These are phyloP conservation scores for Ampelomyces quisqualis DNA, from an alignment of 2,329 filamentous ascomycete species.

Conservation along the genomic window DNA sequence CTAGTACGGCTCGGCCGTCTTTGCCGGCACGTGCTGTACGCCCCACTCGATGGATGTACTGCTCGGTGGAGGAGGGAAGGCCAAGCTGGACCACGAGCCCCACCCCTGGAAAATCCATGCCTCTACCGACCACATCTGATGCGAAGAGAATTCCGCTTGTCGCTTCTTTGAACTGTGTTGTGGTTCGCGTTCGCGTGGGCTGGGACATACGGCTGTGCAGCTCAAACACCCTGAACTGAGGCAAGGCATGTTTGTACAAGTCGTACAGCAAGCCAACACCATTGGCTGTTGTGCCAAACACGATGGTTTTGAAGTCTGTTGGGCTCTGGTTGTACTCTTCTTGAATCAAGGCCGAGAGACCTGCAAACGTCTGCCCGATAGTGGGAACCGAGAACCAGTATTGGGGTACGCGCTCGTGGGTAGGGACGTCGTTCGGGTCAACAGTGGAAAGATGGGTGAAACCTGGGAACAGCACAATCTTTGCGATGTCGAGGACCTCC, in stretches of 20 bases:
- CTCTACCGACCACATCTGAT: conserved; percentile 50
- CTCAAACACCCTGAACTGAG: conserved; percentile 44
- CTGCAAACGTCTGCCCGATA: conserved; percentile 49
- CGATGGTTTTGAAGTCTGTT: conserved; percentile 49
- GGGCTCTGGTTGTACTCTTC: conserved; percentile 45
- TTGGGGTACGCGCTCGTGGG: conserved; percentile 53
- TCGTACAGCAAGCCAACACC: conserved; percentile 48
- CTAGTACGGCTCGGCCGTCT: conserved; percentile 56
- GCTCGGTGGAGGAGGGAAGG: conserved; percentile 53
- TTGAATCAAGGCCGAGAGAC: conserved; percentile 49
- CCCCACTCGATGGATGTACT: conserved; percentile 48
- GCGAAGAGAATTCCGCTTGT: conserved; percentile 54
- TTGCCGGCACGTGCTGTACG: conserved; percentile 48
- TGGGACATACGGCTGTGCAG: conserved; percentile 50
- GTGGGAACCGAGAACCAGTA: conserved; percentile 49
- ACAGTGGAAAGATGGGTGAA: conserved; percentile 49
- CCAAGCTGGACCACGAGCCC: conserved; percentile 53
- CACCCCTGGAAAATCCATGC: conserved; percentile 56
- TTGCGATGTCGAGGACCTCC: conserved; percentile 49
- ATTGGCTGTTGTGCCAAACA: conserved; percentile 52
- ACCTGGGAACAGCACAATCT: conserved; percentile 47
- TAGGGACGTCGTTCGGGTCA: conserved; percentile 48
- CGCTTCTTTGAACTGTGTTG: conserved; percentile 49
- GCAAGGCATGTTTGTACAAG: conserved; percentile 38
- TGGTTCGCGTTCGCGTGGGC: conserved; percentile 46